Evolutionary conservation across 2,329 filamentous ascomycete genomes (phyloP).

Genomic region (Plenodomus tracheiphilus): DNA sequence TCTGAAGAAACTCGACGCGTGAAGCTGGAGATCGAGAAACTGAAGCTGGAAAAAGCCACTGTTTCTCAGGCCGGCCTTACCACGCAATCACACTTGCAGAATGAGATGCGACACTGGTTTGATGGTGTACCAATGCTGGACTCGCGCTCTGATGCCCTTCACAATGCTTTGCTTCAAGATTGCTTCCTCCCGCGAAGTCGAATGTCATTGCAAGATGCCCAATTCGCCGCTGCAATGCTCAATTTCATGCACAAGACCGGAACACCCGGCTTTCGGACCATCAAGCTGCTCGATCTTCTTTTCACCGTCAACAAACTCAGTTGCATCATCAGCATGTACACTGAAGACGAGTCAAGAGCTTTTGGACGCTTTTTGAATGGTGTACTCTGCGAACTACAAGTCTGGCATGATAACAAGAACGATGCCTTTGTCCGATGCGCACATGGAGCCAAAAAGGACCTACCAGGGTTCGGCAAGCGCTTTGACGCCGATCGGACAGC

Average conservation of each 20-base stretch:
- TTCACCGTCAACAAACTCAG: conserved; percentile 82
- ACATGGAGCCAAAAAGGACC: conserved; percentile 64
- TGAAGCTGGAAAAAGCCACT: conserved; percentile 53
- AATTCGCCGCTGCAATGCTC: conserved; percentile 84
- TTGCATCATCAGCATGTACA: conserved; percentile 84
- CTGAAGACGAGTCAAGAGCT: conserved; percentile 87
- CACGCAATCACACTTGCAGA: conserved; percentile 63
- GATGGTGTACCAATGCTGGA: conserved; percentile 60
- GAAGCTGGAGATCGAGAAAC: conserved; percentile 70
- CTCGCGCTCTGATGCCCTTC: conserved; percentile 63
- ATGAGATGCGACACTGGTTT: conserved; percentile 82
- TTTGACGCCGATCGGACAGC: conserved; percentile 73
- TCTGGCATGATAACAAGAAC: conserved; percentile 79
- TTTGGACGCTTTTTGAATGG: conserved; percentile 89
- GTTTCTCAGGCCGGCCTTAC: conserved; percentile 58
- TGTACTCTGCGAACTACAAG: conserved; percentile 74
- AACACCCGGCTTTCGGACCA: conserved; percentile 82
- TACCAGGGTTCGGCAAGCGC: conserved; percentile 77
- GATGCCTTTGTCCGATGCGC: conserved; percentile 79
- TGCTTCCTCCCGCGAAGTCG: conserved; percentile 89
- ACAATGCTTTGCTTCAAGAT: conserved; percentile 80
- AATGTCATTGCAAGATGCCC: conserved; percentile 82
- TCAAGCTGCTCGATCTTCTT: conserved; percentile 79
- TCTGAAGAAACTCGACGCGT: conserved; percentile 69
- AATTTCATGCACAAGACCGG: conserved; percentile 84